Conservation (phyloP, 768 basidiomycete species). For the Daedaleopsis nitida region DNA sequence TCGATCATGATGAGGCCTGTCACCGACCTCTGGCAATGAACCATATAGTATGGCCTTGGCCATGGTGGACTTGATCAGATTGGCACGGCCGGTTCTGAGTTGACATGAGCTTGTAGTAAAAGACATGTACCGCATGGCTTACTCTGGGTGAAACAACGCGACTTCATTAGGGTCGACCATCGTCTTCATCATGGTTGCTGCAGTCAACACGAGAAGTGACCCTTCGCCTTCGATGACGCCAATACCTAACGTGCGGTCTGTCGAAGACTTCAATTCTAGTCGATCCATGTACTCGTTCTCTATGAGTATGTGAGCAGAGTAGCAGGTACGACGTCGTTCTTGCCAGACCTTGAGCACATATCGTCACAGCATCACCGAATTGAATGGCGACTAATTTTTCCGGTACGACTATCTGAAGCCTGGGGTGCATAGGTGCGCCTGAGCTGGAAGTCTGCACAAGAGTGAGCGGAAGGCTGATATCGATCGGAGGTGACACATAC, state of each 20-base stretch:
- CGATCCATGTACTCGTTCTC: slow-evolving; percentile 74
- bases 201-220: slow-evolving; percentile 61
- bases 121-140: slow-evolving; percentile 26
- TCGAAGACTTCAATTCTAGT: slow-evolving; percentile 66
- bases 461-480: too few relatives aligned
- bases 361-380: slow-evolving; percentile 76
- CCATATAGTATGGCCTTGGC: slow-evolving; percentile 83
- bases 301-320: slow-evolving; percentile 28
- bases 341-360: slow-evolving; percentile 62
- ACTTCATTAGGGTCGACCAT: slow-evolving; percentile 64
- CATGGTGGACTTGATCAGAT: slow-evolving; percentile 77
- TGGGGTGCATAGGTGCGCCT: slow-evolving; percentile 71
- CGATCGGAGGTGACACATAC: slow-evolving; percentile 41
- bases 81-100: slow-evolving; percentile 59
- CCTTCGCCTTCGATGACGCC: slow-evolving; percentile 55
- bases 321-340: neutral
- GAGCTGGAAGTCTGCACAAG: slow-evolving; percentile 58
- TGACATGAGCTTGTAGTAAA: neutral
- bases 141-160: slow-evolving; percentile 64
- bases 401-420: slow-evolving; percentile 60
- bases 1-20: neutral
- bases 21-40: slow-evolving; percentile 57
- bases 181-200: slow-evolving; percentile 70
- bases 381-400: slow-evolving; percentile 63
- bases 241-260: slow-evolving; percentile 71